Conservation (phyloP, 208 protist species). For the Leishmania turanica region DNA sequence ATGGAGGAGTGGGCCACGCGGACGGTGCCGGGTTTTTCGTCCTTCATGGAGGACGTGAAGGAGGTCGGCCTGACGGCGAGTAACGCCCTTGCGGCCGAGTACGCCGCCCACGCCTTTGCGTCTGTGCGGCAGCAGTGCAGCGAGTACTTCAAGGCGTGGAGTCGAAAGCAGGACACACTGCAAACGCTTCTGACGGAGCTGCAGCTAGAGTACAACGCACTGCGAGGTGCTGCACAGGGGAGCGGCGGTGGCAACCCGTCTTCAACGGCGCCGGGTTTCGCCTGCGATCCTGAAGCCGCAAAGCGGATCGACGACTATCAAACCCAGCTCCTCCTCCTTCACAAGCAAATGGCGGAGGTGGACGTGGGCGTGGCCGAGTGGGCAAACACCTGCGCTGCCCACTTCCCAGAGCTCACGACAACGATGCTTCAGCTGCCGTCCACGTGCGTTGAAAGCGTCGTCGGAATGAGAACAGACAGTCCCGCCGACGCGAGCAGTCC, state of each 20-base stretch:
- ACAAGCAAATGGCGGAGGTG: constrained; percentile 49
- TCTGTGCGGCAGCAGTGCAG: constrained; percentile 47
- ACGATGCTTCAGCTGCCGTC: constrained; percentile 50
- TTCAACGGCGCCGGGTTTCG: background rate
- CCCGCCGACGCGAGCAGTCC: constrained; percentile 3
- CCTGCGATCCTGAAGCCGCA: constrained; percentile 13
- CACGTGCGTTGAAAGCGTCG: constrained; percentile 35
- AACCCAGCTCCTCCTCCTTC: constrained; percentile 28
- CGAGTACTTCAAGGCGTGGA: constrained; percentile 52
- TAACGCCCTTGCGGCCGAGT: constrained; percentile 62
- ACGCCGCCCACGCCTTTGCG: constrained; percentile 38
- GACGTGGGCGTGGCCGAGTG: constrained; percentile 52
- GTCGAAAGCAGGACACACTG: constrained; percentile 49
- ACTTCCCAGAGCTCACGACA: constrained; percentile 55
- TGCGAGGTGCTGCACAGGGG: background rate
- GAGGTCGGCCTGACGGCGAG: constrained; percentile 64
- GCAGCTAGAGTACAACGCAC: constrained; percentile 23
- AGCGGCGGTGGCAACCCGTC: background rate
- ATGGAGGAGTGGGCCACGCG: constrained; percentile 35
- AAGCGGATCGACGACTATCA: constrained; percentile 33
- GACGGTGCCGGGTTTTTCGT: constrained; percentile 23
- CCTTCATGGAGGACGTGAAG: constrained; percentile 53
- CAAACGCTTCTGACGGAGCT: constrained; percentile 44
- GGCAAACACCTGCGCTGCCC: constrained; percentile 45
- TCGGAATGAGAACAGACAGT: background rate